A percentile compares a stretch with the other conserved stretches of the same genome.
Evolutionary conservation across 805 yeast species (phyloP).

Genomic region (Tetrapisispora phaffii): DNA sequence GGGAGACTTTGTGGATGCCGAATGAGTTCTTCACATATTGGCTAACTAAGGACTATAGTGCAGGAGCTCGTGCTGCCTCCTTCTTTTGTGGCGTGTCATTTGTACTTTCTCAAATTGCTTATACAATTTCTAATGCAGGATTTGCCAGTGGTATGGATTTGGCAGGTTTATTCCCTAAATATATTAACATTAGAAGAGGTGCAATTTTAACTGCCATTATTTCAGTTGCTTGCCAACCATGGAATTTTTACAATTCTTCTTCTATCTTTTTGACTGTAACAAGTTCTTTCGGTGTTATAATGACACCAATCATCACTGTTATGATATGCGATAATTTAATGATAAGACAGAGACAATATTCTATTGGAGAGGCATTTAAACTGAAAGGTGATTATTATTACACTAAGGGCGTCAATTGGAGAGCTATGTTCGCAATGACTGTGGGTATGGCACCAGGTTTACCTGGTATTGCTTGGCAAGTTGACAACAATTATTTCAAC

Average conservation of each 20-base stretch:
- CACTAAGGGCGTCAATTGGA: constrained; percentile 32
- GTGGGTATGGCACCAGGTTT: constrained; percentile 38
- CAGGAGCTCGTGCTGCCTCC: constrained; percentile 32
- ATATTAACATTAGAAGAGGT: constrained; percentile 35
- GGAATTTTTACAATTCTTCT: constrained; percentile 33
- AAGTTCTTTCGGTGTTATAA: constrained; percentile 32
- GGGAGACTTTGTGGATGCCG: constrained; percentile 31
- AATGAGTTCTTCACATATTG: constrained; percentile 27
- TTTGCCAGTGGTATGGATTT: constrained; percentile 38
- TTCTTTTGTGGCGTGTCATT: constrained; percentile 35
- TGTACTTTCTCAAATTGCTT: constrained; percentile 31
- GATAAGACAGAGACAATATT: constrained; percentile 30
- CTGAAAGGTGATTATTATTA: constrained; percentile 31
- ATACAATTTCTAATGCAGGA: constrained; percentile 33
- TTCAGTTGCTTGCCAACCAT: constrained; percentile 33
- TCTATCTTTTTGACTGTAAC: constrained; percentile 32
- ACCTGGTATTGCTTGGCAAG: constrained; percentile 38
- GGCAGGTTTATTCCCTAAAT: constrained; percentile 33
- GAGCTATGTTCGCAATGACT: constrained; percentile 29
- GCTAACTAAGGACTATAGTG: constrained; percentile 24
- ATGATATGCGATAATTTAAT: constrained; percentile 34
- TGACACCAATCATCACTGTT: constrained; percentile 33
- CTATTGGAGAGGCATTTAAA: constrained; percentile 25
- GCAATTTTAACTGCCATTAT: constrained; percentile 29
- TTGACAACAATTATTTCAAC: constrained; percentile 21